phyloP scores from a whole-genome alignment of 345 rosid genomes.

The Camelina hispida region DNA sequence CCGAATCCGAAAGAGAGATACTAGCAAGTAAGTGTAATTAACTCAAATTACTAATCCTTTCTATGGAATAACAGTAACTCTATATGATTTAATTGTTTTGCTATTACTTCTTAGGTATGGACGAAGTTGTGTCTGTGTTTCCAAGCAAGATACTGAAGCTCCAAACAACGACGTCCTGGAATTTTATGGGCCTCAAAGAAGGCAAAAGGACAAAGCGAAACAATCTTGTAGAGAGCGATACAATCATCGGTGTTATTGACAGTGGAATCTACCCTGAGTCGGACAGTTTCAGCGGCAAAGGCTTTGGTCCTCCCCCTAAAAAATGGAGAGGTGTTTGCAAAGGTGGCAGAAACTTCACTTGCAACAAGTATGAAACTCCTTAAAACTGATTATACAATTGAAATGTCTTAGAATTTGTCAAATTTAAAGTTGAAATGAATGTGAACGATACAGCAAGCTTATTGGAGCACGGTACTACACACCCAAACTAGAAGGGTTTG shows the following conservation, averaged over 20 bases:
- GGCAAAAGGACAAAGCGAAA: constrained; percentile 42
- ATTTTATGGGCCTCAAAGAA: constrained; percentile 57
- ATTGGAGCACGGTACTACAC: constrained; percentile 45
- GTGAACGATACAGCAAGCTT: constrained; percentile 26
- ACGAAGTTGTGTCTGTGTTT: constrained; percentile 64
- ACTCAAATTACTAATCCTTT: neutral
- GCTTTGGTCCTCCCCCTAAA: constrained; percentile 54
- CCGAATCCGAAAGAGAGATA: constrained; percentile 48
- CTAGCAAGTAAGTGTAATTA: constrained; percentile 43
- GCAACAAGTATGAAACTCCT: constrained; percentile 55
- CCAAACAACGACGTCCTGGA: constrained; percentile 64
- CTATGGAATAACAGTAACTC: neutral
- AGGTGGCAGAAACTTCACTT: constrained; percentile 52
- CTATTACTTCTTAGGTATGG: constrained; percentile 43
- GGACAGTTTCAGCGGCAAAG: constrained; percentile 48
- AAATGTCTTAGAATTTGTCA: neutral
- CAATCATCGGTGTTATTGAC: constrained; percentile 56
- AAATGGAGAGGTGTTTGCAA: constrained; percentile 61
- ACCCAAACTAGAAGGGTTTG: constrained; percentile 34
- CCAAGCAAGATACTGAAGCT: constrained; percentile 52
- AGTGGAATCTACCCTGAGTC: constrained; percentile 63
- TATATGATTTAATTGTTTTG: neutral
- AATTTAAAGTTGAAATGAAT: constrained; percentile 31
- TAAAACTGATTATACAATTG: neutral
- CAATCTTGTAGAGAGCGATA: constrained; percentile 44